A percentile compares a stretch with the other conserved stretches of the same genome.
Conservation (phyloP, 495 filamentous ascomycete genomes). For the Niebla homalea region DNA sequence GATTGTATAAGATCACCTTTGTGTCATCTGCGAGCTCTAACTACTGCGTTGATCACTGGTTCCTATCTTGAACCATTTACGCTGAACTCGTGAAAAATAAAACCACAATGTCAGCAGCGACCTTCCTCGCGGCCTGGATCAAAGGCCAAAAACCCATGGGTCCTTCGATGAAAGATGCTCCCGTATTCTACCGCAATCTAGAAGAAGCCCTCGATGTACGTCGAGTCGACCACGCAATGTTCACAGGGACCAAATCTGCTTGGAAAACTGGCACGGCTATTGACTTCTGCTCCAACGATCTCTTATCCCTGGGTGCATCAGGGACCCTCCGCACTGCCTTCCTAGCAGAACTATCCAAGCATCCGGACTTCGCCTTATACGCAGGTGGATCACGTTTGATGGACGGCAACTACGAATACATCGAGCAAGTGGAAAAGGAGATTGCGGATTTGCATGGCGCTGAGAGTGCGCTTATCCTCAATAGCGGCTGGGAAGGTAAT, state of each 20-base stretch:
- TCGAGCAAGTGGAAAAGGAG: conserved; percentile 47
- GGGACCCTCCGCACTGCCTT: conserved; percentile 21
- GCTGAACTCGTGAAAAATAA: no score
- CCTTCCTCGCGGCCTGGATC: neutral
- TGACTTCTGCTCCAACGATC: conserved; percentile 38
- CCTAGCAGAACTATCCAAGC: conserved; percentile 20
- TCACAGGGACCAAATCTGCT: conserved; percentile 1
- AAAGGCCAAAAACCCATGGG: neutral
- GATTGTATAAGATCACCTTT: no score
- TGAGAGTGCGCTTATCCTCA: conserved; percentile 53
- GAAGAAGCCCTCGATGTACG: conserved; percentile 22
- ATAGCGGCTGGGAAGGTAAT: conserved; percentile 70
- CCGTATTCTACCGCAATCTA: conserved; percentile 22
- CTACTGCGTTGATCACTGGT: no score
- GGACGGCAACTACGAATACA: conserved; percentile 55
- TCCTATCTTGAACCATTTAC: no score
- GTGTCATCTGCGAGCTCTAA: no score
- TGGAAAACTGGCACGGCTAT: conserved; percentile 17
- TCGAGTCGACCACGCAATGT: neutral
- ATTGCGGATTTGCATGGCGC: conserved; percentile 59
- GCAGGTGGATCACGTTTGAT: conserved; percentile 32
- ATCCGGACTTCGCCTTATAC: conserved; percentile 27
- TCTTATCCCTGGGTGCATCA: conserved; percentile 31
- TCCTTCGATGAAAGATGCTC: conserved; percentile 8
- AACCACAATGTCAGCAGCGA: no score